Percentiles rank a stretch among this genome's conserved stretches.
These are phyloP conservation scores for Biscogniauxia mediterranea DNA, from an alignment of 2,329 filamentous ascomycete genomes.

Conservation along the genomic window DNA sequence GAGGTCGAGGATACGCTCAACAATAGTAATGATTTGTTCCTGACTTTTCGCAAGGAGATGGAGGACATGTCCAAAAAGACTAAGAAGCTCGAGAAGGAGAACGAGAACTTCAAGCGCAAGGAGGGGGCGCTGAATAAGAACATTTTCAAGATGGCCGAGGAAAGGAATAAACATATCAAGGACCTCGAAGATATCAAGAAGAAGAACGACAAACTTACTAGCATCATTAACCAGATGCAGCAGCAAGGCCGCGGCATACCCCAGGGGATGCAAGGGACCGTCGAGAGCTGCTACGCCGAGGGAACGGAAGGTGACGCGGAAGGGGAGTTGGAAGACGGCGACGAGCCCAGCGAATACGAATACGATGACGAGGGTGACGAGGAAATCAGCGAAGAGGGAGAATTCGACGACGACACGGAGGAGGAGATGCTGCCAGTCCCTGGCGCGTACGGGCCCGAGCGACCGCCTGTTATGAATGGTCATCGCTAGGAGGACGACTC, in stretches of 20 bases:
- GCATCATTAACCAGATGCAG: slow-evolving; percentile 95
- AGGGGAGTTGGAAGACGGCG: slow-evolving; percentile 62
- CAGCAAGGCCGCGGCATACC: slow-evolving; percentile 80
- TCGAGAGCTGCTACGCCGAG: slow-evolving; percentile 60
- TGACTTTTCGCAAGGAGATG: slow-evolving; percentile 98
- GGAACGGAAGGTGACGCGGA: slow-evolving; percentile 63
- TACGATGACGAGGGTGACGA: slow-evolving; percentile 59
- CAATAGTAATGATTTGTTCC: slow-evolving; percentile 95
- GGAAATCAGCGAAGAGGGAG: slow-evolving; percentile 35
- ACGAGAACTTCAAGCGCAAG: slow-evolving; percentile 84
- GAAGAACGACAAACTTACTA: slow-evolving; percentile 88
- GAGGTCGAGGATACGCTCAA: slow-evolving; percentile 98
- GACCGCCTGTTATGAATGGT: slow-evolving; percentile 32
- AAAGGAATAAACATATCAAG: slow-evolving; percentile 73
- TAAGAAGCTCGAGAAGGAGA: slow-evolving; percentile 94
- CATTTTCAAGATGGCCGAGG: slow-evolving; percentile 96
- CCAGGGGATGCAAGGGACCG: slow-evolving; percentile 60
- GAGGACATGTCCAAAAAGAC: slow-evolving; percentile 99
- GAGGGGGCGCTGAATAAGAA: slow-evolving; percentile 92
- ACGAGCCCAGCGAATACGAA: slow-evolving; percentile 64
- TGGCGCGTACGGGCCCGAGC: slow-evolving; percentile 29
- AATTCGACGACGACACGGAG: slow-evolving; percentile 51
- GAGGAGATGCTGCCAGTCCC: slow-evolving; percentile 41
- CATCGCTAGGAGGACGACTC: slow-evolving; percentile 29
- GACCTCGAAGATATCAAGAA: slow-evolving; percentile 77